phyloP scores from a whole-genome alignment of 2,329 filamentous ascomycete species.

The Sordariomycetes sp. region DNA sequence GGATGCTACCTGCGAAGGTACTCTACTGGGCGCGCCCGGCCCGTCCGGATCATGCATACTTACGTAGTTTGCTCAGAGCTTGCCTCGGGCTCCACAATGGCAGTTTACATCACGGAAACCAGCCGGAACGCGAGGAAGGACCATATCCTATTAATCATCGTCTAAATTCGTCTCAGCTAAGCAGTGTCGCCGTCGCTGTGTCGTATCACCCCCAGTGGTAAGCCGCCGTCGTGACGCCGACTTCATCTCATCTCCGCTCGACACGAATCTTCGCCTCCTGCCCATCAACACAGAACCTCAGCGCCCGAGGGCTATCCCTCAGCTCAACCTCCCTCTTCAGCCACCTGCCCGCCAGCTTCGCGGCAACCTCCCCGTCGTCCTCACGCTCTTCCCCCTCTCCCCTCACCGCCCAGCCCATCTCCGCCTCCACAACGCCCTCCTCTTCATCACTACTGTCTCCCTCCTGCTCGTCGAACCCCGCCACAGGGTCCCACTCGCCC shows the following conservation, averaged over 20 bases:
- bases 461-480: conserved; percentile 48
- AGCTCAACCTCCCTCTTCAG: conserved; percentile 72
- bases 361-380: conserved; percentile 11
- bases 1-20: too few relatives aligned
- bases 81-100: too few relatives aligned
- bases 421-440: conserved; percentile 25
- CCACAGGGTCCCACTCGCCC: conserved; percentile 77
- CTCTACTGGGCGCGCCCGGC: too few relatives aligned
- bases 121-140: too few relatives aligned
- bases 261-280: conserved; percentile 61
- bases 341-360: conserved; percentile 43
- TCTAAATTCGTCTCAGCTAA: too few relatives aligned
- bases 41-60: too few relatives aligned
- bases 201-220: too few relatives aligned
- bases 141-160: too few relatives aligned
- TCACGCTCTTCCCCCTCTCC: conserved; percentile 11
- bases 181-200: too few relatives aligned
- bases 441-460: conserved; percentile 43
- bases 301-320: conserved; percentile 64
- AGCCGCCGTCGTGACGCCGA: background rate
- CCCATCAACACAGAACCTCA: conserved; percentile 77
- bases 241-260: conserved; percentile 31
- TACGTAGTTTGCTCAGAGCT: too few relatives aligned
- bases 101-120: too few relatives aligned
- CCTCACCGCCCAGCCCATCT: conserved; percentile 15